Base-by-base conservation (phyloP, 2,329 filamentous ascomycete genomes). In the Colletotrichum endophyticum region DNA sequence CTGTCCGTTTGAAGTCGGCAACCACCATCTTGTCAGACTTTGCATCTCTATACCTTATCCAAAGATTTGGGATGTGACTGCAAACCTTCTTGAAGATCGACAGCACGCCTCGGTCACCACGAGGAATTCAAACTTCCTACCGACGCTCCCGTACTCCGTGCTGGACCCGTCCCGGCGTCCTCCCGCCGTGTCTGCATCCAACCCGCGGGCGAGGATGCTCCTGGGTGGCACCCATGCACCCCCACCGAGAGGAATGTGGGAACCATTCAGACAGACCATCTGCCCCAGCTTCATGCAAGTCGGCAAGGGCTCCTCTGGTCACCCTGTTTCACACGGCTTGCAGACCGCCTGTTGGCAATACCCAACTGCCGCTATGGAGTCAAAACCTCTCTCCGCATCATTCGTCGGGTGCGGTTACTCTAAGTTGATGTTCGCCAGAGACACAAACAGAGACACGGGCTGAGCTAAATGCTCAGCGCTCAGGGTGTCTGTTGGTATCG, bases 1-100 rank as follows among this genome's bases (percentile, higher is more conserved):
- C 57, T 73, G 64, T 57, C 49, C 56, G 57, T 73, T 76, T 73
- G 70, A 76, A 59, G 70, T 66, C n/a, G 27, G 27, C 70, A 64
- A 73, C 70, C 70, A 73, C 70, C 59, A 44, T 27, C 27, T 11
- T 49, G 44, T 57, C 73, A 76, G 39, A 59, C 63, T 64, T 70
- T 49, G 22, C 32, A 73, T 39, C 27, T 39, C 28, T 49, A 16
- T 34, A 68, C 63, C 73, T 68, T 76, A 66, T 53, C 56, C 70
- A 63, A 49, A 69, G 73, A 25, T 30, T 66, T 69, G 70, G 59
- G 56, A 66, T 69, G 70, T 49, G 64, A 44, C 64, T 16, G 59
- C 34, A 56, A 69, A 73, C 64, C 28, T 68, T 72, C 34, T 63
- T 28, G 16, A 36, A 64, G 70, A 73, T 73, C 57, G 44, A 66